Conservation (phyloP, 1,139 yeast species). For the Protomyces lactucae-debilis region DNA sequence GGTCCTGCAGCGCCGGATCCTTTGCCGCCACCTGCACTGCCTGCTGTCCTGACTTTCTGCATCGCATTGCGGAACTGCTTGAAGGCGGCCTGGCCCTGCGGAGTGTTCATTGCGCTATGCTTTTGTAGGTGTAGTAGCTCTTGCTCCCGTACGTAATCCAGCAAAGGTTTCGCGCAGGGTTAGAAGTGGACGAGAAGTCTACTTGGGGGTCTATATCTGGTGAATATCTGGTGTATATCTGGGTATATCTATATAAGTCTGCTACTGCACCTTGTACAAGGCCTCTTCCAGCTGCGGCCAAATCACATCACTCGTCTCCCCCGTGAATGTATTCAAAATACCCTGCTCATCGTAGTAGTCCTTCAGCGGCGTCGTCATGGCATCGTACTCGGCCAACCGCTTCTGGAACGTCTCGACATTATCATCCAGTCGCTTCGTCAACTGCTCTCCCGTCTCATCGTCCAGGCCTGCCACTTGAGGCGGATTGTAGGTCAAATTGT, state of each 20-base stretch:
- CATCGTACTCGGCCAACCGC: constrained; percentile 59
- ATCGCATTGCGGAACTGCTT: constrained; percentile 26
- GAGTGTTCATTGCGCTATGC: constrained; percentile 6
- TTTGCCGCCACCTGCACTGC: constrained; percentile 7
- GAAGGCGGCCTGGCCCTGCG: constrained; percentile 25
- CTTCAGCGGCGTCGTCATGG: constrained; percentile 57
- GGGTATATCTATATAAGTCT: no score
- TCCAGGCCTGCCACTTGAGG: constrained; percentile 94
- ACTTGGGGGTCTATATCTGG: no score
- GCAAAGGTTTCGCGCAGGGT: neutral
- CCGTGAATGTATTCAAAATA: constrained; percentile 54
- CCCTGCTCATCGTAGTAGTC: constrained; percentile 54
- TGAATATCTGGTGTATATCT: no score
- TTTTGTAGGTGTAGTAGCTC: no score
- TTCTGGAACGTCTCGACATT: constrained; percentile 72
- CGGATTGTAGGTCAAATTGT: constrained; percentile 39
- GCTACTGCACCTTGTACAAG: constrained; percentile 1
- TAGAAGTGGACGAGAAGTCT: neutral
- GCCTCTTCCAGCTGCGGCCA: constrained; percentile 56
- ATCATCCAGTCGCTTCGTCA: constrained; percentile 97
- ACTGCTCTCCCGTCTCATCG: constrained; percentile 91
- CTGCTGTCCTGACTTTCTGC: constrained; percentile 21
- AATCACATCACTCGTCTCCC: constrained; percentile 75
- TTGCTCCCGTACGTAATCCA: neutral
- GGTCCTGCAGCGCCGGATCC: constrained; percentile 14